A percentile compares a stretch with the other conserved stretches of the same genome.
Evolutionary conservation across 805 yeast genomes (phyloP).

Genomic region (Candida tallmaniae): DNA sequence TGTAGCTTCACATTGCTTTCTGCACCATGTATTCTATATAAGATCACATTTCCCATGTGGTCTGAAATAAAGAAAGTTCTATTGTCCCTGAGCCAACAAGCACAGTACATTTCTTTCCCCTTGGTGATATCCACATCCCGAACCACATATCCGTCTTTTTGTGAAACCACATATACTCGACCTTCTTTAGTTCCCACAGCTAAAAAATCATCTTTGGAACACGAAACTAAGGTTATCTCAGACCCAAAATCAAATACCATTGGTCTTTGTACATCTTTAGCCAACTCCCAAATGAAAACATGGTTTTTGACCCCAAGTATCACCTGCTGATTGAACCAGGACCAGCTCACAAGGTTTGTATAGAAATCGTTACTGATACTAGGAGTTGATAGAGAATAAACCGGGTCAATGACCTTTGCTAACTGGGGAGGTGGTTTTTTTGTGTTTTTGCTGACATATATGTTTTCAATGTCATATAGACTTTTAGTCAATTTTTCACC

Average conservation of each 20-base stretch:
- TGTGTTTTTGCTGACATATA: too few relatives aligned
- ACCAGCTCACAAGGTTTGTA: slow-evolving; percentile 73
- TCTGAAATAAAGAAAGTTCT: slow-evolving; percentile 57
- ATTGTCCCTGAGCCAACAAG: slow-evolving; percentile 56
- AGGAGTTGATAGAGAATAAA: slow-evolving; percentile 47
- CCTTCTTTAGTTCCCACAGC: slow-evolving; percentile 61
- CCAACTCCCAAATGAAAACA: slow-evolving; percentile 59
- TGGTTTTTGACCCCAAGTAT: slow-evolving; percentile 63
- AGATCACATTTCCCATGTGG: slow-evolving; percentile 54
- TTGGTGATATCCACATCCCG: too few relatives aligned
- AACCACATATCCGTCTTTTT: too few relatives aligned
- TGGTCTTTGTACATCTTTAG: slow-evolving; percentile 38
- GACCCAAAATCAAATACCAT: slow-evolving; percentile 41
- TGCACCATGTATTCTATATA: slow-evolving; percentile 37
- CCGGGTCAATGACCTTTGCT: too few relatives aligned
- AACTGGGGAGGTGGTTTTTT: slow-evolving; percentile 1
- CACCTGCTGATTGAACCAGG: slow-evolving; percentile 42
- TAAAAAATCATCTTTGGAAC: slow-evolving; percentile 44
- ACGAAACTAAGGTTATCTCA: slow-evolving; percentile 53
- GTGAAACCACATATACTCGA: slow-evolving; percentile 27
- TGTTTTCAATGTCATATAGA: not conserved
- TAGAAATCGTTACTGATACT: slow-evolving; percentile 73
- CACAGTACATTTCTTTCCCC: too few relatives aligned
- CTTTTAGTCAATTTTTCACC: slow-evolving; percentile 1
- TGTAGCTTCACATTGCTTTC: slow-evolving; percentile 5